Conservation (phyloP, 1,284 basidiomycete genomes). For the Ceratobasidium sp. region DNA sequence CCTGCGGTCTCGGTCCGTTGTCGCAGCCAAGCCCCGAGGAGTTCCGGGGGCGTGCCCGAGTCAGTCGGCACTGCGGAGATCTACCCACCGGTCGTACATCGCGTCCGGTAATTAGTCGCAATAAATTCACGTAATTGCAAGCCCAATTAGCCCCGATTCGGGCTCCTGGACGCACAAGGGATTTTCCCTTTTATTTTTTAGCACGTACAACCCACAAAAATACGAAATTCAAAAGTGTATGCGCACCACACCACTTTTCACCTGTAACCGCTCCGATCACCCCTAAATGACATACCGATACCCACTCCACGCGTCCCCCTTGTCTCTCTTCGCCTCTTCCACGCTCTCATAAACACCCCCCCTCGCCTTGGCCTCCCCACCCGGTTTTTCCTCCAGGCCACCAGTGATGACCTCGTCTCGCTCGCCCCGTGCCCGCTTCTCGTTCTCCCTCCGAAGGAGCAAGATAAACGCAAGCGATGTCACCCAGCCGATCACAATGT, state of each 20-base stretch:
- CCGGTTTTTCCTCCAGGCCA: conserved; percentile 43
- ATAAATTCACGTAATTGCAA: neutral
- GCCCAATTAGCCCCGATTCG: neutral
- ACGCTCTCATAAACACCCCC: conserved; percentile 38
- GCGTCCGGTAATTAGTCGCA: neutral
- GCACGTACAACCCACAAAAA: neutral
- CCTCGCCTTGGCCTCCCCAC: conserved; percentile 1
- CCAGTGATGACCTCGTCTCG: conserved; percentile 74
- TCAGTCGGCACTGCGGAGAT: neutral
- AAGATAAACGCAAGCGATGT: conserved; percentile 62
- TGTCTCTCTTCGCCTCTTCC: conserved; percentile 45
- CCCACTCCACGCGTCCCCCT: conserved; percentile 45
- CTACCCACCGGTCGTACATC: conserved; percentile 1
- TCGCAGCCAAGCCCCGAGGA: conserved; percentile 4
- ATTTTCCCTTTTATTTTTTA: neutral
- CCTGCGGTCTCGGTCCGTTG: neutral
- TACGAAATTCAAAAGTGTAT: conserved; percentile 14
- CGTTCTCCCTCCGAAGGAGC: conserved; percentile 69
- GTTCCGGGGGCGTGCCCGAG: too few species aligned
- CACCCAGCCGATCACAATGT: conserved; percentile 60
- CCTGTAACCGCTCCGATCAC: neutral
- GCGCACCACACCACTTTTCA: neutral
- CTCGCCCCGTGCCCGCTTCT: conserved; percentile 68
- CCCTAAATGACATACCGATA: conserved; percentile 41
- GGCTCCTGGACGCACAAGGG: neutral